phyloP scores from a whole-genome alignment of 2,329 filamentous ascomycete genomes.

The Alternaria conjuncta region DNA sequence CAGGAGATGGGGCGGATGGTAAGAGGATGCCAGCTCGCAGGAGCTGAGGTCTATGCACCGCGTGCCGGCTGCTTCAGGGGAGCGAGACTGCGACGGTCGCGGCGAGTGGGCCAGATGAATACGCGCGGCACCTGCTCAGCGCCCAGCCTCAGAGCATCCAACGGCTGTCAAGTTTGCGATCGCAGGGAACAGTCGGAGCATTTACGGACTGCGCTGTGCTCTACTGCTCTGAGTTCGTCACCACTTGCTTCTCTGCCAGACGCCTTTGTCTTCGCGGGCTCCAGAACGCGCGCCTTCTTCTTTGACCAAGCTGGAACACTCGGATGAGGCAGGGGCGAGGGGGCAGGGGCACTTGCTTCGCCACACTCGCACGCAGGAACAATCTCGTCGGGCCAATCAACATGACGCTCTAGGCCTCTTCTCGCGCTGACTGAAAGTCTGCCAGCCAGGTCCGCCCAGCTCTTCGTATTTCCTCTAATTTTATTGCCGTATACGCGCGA shows the following conservation, averaged over 20 bases:
- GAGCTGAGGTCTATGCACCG: slow-evolving; percentile 27
- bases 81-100: slow-evolving; percentile 35
- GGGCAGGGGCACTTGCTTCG: slow-evolving; percentile 21
- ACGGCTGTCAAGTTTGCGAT: slow-evolving; percentile 10
- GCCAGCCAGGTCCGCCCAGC: slow-evolving; percentile 10
- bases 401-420: slow-evolving; percentile 2
- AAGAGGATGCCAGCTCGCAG: slow-evolving; percentile 28
- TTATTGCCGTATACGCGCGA: not conserved
- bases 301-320: slow-evolving; percentile 4
- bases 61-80: slow-evolving; percentile 35
- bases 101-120: slow-evolving; percentile 31
- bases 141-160: slow-evolving; percentile 21
- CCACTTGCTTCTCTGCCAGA: not conserved
- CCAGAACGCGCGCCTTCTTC: slow-evolving; percentile 18
- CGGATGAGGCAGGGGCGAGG: slow-evolving; percentile 24
- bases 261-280: slow-evolving; percentile 6
- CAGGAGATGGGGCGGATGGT: slow-evolving; percentile 26
- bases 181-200: not conserved
- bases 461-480: slow-evolving; percentile 5
- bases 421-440: slow-evolving; percentile 12
- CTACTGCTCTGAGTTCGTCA: not conserved
- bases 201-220: not conserved
- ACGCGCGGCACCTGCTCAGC: slow-evolving; percentile 29
- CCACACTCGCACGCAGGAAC: slow-evolving; percentile 32
- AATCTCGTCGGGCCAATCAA: slow-evolving; percentile 22